Conservation (phyloP, 805 yeast species). For the Saccharomycopsis fodiens region DNA sequence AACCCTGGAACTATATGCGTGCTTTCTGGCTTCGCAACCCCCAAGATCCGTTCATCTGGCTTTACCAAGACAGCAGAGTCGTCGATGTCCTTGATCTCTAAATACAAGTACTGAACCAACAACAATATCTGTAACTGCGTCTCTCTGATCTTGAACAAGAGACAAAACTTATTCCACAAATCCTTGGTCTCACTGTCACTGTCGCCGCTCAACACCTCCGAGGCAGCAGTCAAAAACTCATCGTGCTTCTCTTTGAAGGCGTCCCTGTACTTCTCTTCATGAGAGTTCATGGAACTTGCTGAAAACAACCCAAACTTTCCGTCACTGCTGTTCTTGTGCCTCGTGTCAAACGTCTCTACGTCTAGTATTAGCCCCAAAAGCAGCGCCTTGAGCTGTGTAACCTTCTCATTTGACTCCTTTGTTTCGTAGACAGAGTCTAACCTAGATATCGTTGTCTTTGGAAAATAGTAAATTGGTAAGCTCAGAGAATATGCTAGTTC, state of each 20-base stretch:
- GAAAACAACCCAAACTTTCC: neutral
- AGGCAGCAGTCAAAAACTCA: neutral
- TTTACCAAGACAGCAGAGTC: conserved; percentile 1
- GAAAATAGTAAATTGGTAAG: conserved; percentile 16
- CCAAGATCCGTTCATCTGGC: neutral
- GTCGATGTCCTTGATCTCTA: conserved; percentile 11
- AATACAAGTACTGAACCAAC: conserved; percentile 9
- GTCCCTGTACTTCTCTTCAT: neutral
- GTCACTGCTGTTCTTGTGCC: conserved; percentile 1
- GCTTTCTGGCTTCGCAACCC: neutral
- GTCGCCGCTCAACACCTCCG: neutral
- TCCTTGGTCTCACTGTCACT: neutral
- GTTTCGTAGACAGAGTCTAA: conserved; percentile 13
- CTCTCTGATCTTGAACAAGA: conserved; percentile 19
- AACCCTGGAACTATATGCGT: neutral
- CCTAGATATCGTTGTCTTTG: conserved; percentile 13
- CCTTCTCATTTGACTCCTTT: neutral
- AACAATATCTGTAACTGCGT: conserved; percentile 17
- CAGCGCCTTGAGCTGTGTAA: conserved; percentile 1
- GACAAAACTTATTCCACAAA: neutral
- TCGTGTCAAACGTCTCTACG: conserved; percentile 7
- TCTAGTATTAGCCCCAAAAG: neutral
- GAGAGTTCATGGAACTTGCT: neutral
- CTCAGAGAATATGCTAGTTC: conserved; percentile 10
- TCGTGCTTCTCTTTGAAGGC: neutral